Conservation (phyloP, 2,329 filamentous ascomycete species). For the Fusarium euwallaceae region DNA sequence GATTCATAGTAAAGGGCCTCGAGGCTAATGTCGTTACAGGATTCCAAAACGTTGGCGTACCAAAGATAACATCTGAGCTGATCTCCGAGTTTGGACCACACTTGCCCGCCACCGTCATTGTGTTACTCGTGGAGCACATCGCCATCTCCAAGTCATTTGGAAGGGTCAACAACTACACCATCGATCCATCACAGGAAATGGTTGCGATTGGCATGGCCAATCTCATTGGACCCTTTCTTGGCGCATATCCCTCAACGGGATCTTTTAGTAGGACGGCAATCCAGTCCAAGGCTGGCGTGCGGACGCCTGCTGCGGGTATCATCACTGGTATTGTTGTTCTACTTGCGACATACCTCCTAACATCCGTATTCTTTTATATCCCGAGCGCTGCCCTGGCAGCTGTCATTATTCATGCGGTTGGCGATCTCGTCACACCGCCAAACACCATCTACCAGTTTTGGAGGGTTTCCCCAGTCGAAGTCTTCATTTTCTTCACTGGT, state of each 20-base stretch:
- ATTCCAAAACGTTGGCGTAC: conserved; percentile 83
- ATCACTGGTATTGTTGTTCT: conserved; percentile 87
- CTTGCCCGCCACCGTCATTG: conserved; percentile 88
- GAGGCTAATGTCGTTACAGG: conserved; percentile 57
- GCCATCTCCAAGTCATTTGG: conserved; percentile 98
- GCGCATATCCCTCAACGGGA: conserved; percentile 91
- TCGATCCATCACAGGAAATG: conserved; percentile 95
- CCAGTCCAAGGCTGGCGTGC: conserved; percentile 95
- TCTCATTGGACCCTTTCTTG: conserved; percentile 90
- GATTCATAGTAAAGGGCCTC: not conserved
- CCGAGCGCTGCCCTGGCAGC: conserved; percentile 83
- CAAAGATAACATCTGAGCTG: conserved; percentile 74
- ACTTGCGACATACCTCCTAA: conserved; percentile 88
- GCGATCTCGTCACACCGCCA: conserved; percentile 90
- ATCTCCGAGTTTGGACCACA: conserved; percentile 77
- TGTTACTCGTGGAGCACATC: conserved; percentile 97
- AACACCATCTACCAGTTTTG: conserved; percentile 96
- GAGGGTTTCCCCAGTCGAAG: conserved; percentile 90
- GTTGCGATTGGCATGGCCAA: conserved; percentile 95
- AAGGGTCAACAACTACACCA: conserved; percentile 94
- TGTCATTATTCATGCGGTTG: conserved; percentile 96
- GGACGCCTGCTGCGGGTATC: conserved; percentile 75
- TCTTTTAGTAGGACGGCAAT: conserved; percentile 98
- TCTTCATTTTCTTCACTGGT: conserved; percentile 92
- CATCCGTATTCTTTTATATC: conserved; percentile 94